Evolutionary conservation across 495 filamentous ascomycete genomes (phyloP), one percentile per base, ranked within the genome.

Genomic region (Aspergillus taichungensis): DNA sequence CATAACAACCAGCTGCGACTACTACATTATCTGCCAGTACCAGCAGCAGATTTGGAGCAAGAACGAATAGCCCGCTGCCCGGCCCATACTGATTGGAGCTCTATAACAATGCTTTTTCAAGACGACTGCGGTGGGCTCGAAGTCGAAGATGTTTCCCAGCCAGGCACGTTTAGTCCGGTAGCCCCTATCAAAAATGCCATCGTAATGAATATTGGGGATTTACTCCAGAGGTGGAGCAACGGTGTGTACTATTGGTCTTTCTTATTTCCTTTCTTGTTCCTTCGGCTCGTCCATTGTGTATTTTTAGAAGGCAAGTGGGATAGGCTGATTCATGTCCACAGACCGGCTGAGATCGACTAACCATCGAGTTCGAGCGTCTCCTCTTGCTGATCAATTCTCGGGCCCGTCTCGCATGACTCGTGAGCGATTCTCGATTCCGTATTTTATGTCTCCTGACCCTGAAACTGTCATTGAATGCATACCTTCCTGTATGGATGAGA

Each of bases 21-120:
- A 10, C 66, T 85, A 8, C 79, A 85, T 51, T 87, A 87, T 47
- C 78, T 82, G 1, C 66, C 76, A 6, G 64, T 84, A 11, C 69
- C 75, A 32, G 70, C 66, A 6, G 52, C 60, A 13, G 66, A 61
- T 30, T 53, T 74, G 11, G 70, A 75, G 32, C 66, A 59, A 14
- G 64, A 71, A 12, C 56, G 56, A 8, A 62, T 63, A 29, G 68
- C 71, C 29, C 64, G 78, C 12, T 79, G 79, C 64, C 70, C 74
- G 1, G 76, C 77, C 5, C 72, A 76, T 50, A 71, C 63, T 1
- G 72, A 74, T 42, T 75, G 71, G 71, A 68, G 68, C 47, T 72
- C 71, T 7, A 71, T 75, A 28, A 77, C 70, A 5, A 46, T 74
- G 56, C 53, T 76, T 10, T 72, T 77, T 45, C 73, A 73, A 43